phyloP scores from a whole-genome alignment of 306 rosid genomes.

The Cucumis hystrix region DNA sequence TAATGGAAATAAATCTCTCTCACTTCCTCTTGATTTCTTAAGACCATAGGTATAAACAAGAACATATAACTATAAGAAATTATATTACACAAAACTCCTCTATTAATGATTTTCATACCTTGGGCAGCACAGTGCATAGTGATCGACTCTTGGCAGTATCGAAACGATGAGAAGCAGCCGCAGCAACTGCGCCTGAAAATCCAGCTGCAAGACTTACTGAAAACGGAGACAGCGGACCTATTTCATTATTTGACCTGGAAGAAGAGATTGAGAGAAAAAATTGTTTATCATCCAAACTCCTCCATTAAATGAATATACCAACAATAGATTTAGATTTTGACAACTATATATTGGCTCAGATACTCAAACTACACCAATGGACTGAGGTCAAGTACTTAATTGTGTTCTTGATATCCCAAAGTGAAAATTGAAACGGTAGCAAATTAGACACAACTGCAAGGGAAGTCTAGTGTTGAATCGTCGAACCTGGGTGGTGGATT shows the following conservation, averaged over 20 bases:
- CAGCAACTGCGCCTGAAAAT: conserved; percentile 76
- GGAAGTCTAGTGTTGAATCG: background rate
- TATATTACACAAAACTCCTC: background rate
- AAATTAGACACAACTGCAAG: background rate
- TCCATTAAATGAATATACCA: background rate
- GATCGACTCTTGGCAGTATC: conserved; percentile 80
- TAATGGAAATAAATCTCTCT: background rate
- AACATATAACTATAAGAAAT: background rate
- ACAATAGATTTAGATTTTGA: background rate
- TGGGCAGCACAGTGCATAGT: conserved; percentile 62
- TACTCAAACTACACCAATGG: background rate
- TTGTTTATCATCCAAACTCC: background rate
- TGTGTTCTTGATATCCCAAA: background rate
- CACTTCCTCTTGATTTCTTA: background rate
- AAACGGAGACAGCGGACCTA: conserved; percentile 65
- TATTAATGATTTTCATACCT: conserved; percentile 28
- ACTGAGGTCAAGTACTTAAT: background rate
- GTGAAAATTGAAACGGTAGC: background rate
- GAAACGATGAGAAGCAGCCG: conserved; percentile 89
- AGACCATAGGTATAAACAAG: background rate
- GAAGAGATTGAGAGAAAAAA: background rate
- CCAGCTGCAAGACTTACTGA: conserved; percentile 73
- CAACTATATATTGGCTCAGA: background rate
- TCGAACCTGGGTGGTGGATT: conserved; percentile 68
- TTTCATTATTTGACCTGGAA: conserved; percentile 57